Evolutionary conservation across 805 yeast species (phyloP).

Genomic region (Candida silvatica): DNA sequence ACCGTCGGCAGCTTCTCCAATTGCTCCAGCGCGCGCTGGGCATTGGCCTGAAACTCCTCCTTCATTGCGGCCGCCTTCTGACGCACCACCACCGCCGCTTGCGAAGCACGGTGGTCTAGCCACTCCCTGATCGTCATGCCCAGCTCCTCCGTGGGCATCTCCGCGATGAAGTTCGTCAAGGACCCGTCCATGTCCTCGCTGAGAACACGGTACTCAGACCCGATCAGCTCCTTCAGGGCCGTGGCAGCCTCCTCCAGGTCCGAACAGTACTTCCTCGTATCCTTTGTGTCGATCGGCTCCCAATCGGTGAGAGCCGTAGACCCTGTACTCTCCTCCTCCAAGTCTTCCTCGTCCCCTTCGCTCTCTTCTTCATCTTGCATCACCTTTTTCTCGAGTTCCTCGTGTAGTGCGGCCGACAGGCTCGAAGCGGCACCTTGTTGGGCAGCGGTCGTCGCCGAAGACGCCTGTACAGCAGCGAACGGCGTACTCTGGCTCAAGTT

Average conservation of each 20-base stretch:
- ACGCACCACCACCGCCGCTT: conserved; percentile 40
- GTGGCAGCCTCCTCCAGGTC: conserved; percentile 26
- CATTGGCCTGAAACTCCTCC: conserved; percentile 36
- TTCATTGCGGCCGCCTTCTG: conserved; percentile 40
- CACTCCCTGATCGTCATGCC: conserved; percentile 66
- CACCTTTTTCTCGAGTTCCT: neutral
- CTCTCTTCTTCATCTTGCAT: neutral
- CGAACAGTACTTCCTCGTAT: conserved; percentile 15
- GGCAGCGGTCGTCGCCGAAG: no score
- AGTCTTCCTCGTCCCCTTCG: neutral
- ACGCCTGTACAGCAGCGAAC: neutral
- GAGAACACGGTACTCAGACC: conserved; percentile 29
- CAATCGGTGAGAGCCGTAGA: conserved; percentile 8
- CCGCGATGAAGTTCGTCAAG: conserved; percentile 52
- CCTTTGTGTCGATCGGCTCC: conserved; percentile 22
- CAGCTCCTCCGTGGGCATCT: conserved; percentile 63
- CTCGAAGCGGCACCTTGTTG: no score
- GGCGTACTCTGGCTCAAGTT: conserved; percentile 1
- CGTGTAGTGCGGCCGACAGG: no score
- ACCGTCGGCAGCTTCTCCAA: conserved; percentile 29
- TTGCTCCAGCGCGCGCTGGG: conserved; percentile 38
- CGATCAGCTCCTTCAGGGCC: conserved; percentile 17
- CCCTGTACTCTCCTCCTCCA: no score
- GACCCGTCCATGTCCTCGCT: conserved; percentile 61
- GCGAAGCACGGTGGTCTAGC: conserved; percentile 48